Conservation (phyloP, 2,329 filamentous ascomycete genomes). For the Annulohypoxylon truncatum region DNA sequence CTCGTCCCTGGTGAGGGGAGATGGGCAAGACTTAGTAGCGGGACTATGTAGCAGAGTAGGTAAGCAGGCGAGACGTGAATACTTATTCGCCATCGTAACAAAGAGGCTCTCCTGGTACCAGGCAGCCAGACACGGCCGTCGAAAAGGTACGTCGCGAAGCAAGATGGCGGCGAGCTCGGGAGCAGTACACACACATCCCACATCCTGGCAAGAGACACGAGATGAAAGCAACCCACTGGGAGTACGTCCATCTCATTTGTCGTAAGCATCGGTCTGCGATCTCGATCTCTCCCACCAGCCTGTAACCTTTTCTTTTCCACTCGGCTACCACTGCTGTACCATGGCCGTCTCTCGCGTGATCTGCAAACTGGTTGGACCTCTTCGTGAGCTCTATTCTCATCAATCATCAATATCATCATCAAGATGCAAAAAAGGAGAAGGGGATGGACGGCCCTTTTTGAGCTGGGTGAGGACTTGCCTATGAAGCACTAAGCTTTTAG, state of each 20-base stretch:
- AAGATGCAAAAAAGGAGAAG: not conserved
- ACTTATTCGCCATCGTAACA: slow-evolving; percentile 5
- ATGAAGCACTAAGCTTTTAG: slow-evolving; percentile 29
- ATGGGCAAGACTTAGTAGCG: slow-evolving; percentile 20
- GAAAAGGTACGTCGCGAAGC: slow-evolving; percentile 20
- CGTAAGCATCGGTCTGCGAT: slow-evolving; percentile 33
- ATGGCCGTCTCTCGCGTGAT: slow-evolving; percentile 22
- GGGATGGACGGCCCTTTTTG: slow-evolving; percentile 20
- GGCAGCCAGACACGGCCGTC: slow-evolving; percentile 19
- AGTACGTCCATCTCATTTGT: slow-evolving; percentile 33
- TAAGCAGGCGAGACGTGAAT: slow-evolving; percentile 16
- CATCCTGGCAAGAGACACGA: slow-evolving; percentile 40
- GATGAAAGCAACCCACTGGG: slow-evolving; percentile 39
- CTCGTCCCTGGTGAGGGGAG: slow-evolving; percentile 9
- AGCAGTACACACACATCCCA: slow-evolving; percentile 31
- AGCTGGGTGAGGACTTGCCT: slow-evolving; percentile 9
- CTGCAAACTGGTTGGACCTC: not conserved
- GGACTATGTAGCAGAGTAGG: not conserved
- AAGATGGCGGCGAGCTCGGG: slow-evolving; percentile 33
- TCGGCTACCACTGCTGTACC: slow-evolving; percentile 14
- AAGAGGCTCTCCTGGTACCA: slow-evolving; percentile 24
- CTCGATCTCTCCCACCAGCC: slow-evolving; percentile 38
- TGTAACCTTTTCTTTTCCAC: slow-evolving; percentile 24
- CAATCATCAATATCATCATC: not conserved
- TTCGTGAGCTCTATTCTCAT: not conserved